These are phyloP conservation scores for Mycothermus thermophilus DNA, from an alignment of 495 filamentous ascomycete species.

Conservation along the genomic window DNA sequence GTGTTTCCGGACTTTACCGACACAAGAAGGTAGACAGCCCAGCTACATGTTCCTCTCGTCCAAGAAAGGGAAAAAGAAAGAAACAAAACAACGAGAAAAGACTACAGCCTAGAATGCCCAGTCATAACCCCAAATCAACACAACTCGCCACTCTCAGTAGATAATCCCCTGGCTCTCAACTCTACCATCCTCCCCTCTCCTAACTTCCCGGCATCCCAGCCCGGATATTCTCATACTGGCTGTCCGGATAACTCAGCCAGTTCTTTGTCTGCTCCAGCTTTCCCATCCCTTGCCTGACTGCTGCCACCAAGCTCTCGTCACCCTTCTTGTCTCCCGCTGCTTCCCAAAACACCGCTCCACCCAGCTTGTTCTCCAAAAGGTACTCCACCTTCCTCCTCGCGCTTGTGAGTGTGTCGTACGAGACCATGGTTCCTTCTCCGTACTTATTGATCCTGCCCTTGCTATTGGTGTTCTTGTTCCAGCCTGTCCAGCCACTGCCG, in stretches of 20 bases:
- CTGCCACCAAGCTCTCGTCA: slow-evolving; percentile 48
- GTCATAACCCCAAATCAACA: too few species aligned
- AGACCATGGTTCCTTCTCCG: too few species aligned
- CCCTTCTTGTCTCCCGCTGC: slow-evolving; percentile 54
- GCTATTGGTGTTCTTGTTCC: too few species aligned
- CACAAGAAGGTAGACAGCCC: too few species aligned
- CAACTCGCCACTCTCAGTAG: too few species aligned
- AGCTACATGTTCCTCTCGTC: too few species aligned
- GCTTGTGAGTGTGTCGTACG: slow-evolving; percentile 55
- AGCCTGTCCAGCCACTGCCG: too few species aligned
- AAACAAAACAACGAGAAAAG: too few species aligned
- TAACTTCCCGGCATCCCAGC: slow-evolving; percentile 26
- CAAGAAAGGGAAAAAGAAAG: too few species aligned
- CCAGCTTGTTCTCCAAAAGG: slow-evolving; percentile 47
- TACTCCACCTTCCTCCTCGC: slow-evolving; percentile 51
- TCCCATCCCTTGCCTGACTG: slow-evolving; percentile 38
- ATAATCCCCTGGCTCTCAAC: neutral
- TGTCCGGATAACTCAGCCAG: slow-evolving; percentile 48
- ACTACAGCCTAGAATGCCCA: too few species aligned
- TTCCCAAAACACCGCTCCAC: slow-evolving; percentile 89
- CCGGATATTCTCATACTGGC: slow-evolving; percentile 57
- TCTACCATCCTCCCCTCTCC: neutral
- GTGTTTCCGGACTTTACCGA: too few species aligned
- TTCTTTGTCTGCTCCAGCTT: slow-evolving; percentile 48
- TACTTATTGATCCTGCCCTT: too few species aligned